A percentile compares a stretch with the other conserved stretches of the same genome.
Conservation (phyloP, 2,329 filamentous ascomycete species). For the Ophiostoma triangulosporum region DNA sequence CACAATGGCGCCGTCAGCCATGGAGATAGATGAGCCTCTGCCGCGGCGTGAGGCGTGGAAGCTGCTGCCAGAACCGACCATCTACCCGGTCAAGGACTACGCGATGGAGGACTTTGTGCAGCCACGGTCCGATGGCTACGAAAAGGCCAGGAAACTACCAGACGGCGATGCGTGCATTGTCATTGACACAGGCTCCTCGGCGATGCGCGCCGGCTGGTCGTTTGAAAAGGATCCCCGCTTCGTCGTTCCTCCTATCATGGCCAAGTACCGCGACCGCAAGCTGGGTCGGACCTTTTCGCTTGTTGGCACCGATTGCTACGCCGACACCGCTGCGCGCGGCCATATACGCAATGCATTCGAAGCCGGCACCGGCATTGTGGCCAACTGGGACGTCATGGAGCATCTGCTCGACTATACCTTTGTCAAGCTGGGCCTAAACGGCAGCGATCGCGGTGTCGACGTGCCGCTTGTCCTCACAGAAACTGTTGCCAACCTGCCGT, state of each 20-base stretch:
- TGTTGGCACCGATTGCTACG: slow-evolving; percentile 82
- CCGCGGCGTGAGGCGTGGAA: slow-evolving; percentile 27
- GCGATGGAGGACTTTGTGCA: slow-evolving; percentile 43
- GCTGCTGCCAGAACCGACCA: slow-evolving; percentile 37
- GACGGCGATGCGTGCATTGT: slow-evolving; percentile 64
- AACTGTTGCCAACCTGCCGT: slow-evolving; percentile 78
- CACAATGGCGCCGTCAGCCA: slow-evolving; percentile 19
- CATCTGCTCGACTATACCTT: slow-evolving; percentile 90
- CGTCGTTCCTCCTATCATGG: slow-evolving; percentile 75
- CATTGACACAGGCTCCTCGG: slow-evolving; percentile 94
- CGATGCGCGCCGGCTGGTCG: slow-evolving; percentile 88
- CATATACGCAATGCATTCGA: slow-evolving; percentile 90
- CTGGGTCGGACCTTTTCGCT: slow-evolving; percentile 84
- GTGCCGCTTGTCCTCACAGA: slow-evolving; percentile 92
- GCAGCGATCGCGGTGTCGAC: slow-evolving; percentile 59
- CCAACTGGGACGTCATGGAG: slow-evolving; percentile 97
- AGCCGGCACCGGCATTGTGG: slow-evolving; percentile 75
- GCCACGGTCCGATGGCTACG: slow-evolving; percentile 53
- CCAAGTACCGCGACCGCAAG: slow-evolving; percentile 91
- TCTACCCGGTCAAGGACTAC: slow-evolving; percentile 49
- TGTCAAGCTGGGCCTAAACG: slow-evolving; percentile 80
- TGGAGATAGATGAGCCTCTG: slow-evolving; percentile 32
- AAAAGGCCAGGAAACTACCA: slow-evolving; percentile 45
- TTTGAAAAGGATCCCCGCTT: slow-evolving; percentile 76
- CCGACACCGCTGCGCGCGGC: slow-evolving; percentile 81